These are phyloP conservation scores for Tolypocladium ophioglossoides DNA, from an alignment of 2,329 filamentous ascomycete genomes.

Conservation along the genomic window DNA sequence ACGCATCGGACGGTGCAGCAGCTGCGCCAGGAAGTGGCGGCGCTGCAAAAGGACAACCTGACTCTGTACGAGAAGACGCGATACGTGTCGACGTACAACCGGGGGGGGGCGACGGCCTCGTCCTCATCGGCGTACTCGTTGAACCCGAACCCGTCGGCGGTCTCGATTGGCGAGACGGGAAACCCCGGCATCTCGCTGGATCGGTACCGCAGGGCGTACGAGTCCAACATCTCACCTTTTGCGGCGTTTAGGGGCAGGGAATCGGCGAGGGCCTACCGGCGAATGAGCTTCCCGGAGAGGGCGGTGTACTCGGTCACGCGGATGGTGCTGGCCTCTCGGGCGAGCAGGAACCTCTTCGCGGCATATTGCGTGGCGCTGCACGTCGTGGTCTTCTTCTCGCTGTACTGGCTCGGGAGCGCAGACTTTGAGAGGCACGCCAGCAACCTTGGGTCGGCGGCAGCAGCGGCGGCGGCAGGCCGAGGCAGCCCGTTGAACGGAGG, in stretches of 20 bases:
- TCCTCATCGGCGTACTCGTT: constrained; percentile 55
- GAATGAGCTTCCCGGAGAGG: constrained; percentile 86
- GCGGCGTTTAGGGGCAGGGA: constrained; percentile 92
- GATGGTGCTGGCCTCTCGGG: constrained; percentile 80
- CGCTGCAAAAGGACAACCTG: constrained; percentile 91
- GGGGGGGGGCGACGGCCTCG: constrained; percentile 49
- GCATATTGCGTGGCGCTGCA: constrained; percentile 85
- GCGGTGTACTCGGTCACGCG: constrained; percentile 84
- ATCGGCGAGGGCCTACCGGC: constrained; percentile 78
- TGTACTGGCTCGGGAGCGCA: constrained; percentile 71
- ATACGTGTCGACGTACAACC: constrained; percentile 89
- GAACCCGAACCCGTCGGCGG: constrained; percentile 67
- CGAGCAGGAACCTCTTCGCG: constrained; percentile 88
- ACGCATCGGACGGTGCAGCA: constrained; percentile 73
- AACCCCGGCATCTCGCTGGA: constrained; percentile 61
- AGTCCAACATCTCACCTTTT: constrained; percentile 91
- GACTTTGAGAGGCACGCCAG: constrained; percentile 54
- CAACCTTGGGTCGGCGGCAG: constrained; percentile 40
- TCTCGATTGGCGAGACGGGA: constrained; percentile 45
- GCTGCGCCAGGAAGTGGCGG: constrained; percentile 80
- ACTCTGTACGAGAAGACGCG: constrained; percentile 95
- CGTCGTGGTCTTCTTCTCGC: constrained; percentile 71
- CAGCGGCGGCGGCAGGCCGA: constrained; percentile 31
- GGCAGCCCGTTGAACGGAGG: constrained; percentile 18
- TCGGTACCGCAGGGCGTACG: constrained; percentile 84